Percentiles rank a stretch among this genome's conserved stretches.
phyloP scores from a whole-genome alignment of 306 rosid species.

The Ziziphus jujuba region DNA sequence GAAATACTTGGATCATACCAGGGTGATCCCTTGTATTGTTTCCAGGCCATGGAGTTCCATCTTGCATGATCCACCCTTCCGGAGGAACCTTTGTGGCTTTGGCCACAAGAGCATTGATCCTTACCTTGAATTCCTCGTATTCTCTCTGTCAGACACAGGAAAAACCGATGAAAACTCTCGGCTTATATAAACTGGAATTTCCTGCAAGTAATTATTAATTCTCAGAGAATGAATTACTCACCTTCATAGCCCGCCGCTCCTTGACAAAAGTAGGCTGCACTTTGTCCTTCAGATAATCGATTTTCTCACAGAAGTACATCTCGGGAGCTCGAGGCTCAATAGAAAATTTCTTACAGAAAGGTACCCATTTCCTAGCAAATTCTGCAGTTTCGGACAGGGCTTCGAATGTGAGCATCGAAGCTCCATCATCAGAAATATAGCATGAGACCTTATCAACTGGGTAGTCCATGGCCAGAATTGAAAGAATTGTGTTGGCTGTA shows the following conservation, averaged over 20 bases:
- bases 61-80: constrained; percentile 99
- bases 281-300: constrained; percentile 89
- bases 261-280: constrained; percentile 97
- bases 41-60: constrained; percentile 99
- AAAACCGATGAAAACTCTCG: constrained; percentile 7
- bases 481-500: constrained; percentile 86
- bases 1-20: constrained; percentile 97
- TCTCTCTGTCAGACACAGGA: constrained; percentile 67
- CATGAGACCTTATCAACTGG: constrained; percentile 89
- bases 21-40: constrained; percentile 96
- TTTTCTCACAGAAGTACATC: constrained; percentile 82
- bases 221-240: constrained; percentile 16
- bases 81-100: constrained; percentile 83
- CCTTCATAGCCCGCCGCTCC: constrained; percentile 97
- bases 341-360: constrained; percentile 81
- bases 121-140: constrained; percentile 91
- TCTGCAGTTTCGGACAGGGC: constrained; percentile 87
- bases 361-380: constrained; percentile 92
- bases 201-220: not conserved
- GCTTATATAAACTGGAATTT: not conserved
- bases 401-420: constrained; percentile 93
- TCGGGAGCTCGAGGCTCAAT: constrained; percentile 95
- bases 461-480: constrained; percentile 89
- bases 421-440: constrained; percentile 93
- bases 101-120: constrained; percentile 88